Evolutionary conservation across 805 yeast genomes (phyloP).

Genomic region (Candida insectorum): DNA sequence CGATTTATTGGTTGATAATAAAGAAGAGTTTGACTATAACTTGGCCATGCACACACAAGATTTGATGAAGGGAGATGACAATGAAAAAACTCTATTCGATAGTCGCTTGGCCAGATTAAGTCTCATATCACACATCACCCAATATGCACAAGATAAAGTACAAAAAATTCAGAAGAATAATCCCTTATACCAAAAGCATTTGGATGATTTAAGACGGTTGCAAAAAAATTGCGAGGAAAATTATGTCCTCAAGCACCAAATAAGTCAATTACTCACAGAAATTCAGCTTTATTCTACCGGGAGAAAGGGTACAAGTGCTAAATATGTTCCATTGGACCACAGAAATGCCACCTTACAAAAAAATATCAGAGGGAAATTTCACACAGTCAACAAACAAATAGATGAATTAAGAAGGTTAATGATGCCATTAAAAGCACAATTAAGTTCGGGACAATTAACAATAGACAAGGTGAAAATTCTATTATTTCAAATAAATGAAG

Average conservation of each 20-base stretch:
- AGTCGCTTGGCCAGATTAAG: too few relatives aligned
- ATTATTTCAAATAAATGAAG: conserved; percentile 24
- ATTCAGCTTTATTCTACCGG: conserved; percentile 19
- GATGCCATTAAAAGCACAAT: conserved; percentile 32
- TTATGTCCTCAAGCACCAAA: conserved; percentile 5
- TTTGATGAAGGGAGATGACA: too few relatives aligned
- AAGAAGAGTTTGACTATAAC: too few relatives aligned
- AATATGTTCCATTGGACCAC: conserved; percentile 34
- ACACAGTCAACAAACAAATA: conserved; percentile 18
- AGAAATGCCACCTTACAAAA: conserved; percentile 22
- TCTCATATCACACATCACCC: background rate
- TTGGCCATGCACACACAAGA: too few relatives aligned
- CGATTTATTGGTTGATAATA: too few relatives aligned
- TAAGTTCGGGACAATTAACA: conserved; percentile 14
- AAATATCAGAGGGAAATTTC: conserved; percentile 24
- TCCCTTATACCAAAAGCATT: background rate
- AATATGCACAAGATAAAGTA: too few relatives aligned
- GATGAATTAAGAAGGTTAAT: conserved; percentile 21
- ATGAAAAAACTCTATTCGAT: too few relatives aligned
- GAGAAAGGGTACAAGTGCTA: too few relatives aligned
- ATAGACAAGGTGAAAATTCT: conserved; percentile 25
- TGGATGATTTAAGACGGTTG: background rate
- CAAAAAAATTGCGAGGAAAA: background rate
- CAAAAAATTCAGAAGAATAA: background rate
- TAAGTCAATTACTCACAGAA: conserved; percentile 27